Base-by-base conservation (phyloP, 805 yeast species). In the Candida quercuum region DNA sequence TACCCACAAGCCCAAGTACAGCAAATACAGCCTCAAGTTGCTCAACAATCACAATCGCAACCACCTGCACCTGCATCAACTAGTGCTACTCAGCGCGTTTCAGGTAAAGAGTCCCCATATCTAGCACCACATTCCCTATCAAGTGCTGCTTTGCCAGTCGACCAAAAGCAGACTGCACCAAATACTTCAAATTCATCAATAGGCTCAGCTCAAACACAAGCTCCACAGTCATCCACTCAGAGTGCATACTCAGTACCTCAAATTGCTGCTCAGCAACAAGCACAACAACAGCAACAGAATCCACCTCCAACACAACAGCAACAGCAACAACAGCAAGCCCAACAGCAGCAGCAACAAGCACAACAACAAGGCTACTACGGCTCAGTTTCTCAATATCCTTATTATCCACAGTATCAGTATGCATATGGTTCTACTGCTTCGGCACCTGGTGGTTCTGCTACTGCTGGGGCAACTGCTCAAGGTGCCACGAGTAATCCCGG, bases 61-160 rank as follows among this genome's bases (percentile, higher is more conserved):
- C 35, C 34, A 16, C 49, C 38, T 28, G 42, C 27, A 14, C 41
- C 38, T 34, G 15, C 45, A 21, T 33, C 39, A 28, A 22, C 39
- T 4, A 37, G 28, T 16, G 13, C 23, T 12, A 12, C 28, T 22
- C 18, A 17, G 13, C 34, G 24, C n/a, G 28, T 15, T 25, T n/a
- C 35, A 9, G 35, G 34, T 13, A 42, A 41, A 14, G 39, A 35
- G 36, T 46, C 56, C 4, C 56, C 56, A 24, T 49, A 50, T 33
- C 15, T 53, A 36, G 44, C 54, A 3, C 52, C 57, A 38, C 44
- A 42, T 14, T 47, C 54, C 13, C 24, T 49, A 29, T 40, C 51
- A 13, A 49, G 42, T 35, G 31, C 46, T 6, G 32, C 50, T 9
- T 33, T 41, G 19, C 35, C 42, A 12, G 35, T 30, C 12, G 48